Conservation (phyloP, 1,139 yeast species). For the Debaryomyces nepalensis region DNA sequence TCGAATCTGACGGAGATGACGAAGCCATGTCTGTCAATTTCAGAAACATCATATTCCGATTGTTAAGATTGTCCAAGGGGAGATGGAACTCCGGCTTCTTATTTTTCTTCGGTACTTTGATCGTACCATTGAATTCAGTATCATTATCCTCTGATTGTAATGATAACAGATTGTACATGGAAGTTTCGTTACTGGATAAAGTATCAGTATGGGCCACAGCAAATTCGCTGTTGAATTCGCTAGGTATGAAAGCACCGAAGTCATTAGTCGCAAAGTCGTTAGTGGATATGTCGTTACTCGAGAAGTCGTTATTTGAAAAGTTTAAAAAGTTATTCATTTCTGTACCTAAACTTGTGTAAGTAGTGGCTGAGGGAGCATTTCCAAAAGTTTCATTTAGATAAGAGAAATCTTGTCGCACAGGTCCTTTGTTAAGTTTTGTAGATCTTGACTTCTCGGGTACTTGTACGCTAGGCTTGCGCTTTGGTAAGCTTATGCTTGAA, state of each 20-base stretch:
- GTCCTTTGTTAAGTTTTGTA: slow-evolving; percentile 5
- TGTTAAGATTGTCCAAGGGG: slow-evolving; percentile 22
- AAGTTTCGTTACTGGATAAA: slow-evolving; percentile 3
- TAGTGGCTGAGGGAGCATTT: background rate
- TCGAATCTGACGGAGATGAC: slow-evolving; percentile 18
- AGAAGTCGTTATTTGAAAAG: slow-evolving; percentile 7
- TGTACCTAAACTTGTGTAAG: background rate
- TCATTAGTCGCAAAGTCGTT: slow-evolving; percentile 7
- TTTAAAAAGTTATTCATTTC: slow-evolving; percentile 7
- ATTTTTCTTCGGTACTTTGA: slow-evolving; percentile 10
- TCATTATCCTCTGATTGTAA: background rate
- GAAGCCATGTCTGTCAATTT: slow-evolving; percentile 12
- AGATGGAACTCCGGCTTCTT: slow-evolving; percentile 24
- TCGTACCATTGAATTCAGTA: background rate
- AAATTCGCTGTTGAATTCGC: slow-evolving; percentile 6
- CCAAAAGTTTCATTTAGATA: background rate
- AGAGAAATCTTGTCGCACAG: slow-evolving; percentile 4
- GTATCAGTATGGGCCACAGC: slow-evolving; percentile 7
- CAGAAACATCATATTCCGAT: slow-evolving; percentile 15
- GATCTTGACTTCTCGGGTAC: slow-evolving; percentile 4
- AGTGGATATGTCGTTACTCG: slow-evolving; percentile 5
- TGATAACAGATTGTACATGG: slow-evolving; percentile 1
- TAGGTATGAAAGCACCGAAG: background rate
- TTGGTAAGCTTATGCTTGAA: slow-evolving; percentile 6
- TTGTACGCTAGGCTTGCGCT: slow-evolving; percentile 9